Evolutionary conservation across 306 rosid species (phyloP), one percentile per base, ranked within the genome.

Genomic region (Acacia confusa): DNA sequence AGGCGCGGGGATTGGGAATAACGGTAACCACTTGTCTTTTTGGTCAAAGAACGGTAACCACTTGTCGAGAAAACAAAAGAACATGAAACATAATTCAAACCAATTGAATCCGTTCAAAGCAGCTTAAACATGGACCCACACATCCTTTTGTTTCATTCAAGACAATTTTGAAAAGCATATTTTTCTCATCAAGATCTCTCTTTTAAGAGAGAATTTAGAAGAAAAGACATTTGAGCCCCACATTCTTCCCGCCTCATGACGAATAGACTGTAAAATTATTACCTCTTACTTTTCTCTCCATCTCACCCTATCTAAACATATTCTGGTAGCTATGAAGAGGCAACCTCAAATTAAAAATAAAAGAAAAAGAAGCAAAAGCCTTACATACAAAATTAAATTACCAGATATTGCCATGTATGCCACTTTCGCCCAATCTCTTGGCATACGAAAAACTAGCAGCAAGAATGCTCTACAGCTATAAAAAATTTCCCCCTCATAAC

Each of bases 391-490:
- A 71, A 79, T 40, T 58, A 79, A 81, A 74, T 66, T 60, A 50
- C 53, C 75, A 78, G 32, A 71, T 19, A 44, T 61, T 60, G 9
- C 28, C n/a, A 48, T 45, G 48, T 61, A 71, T 66, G 34, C 67
- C 7, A 8, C 53, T 69, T 75, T 68, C 30, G 63, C 61, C 82
- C 82, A n/a, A 50, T 47, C 82, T 71, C 77, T 80, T 60, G 78
- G 77, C 86, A 81, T 85, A 87, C 88, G 83, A 80, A 80, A 60
- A 87, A 82, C 80, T 40, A 48, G 70, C 53, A 66, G 78, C 64
- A 81, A 40, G 40, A 75, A 22, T 75, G 61, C 67, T 74, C 80
- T 75, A 74, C 82, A 68, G 76, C 81, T 82, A 58, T 55, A 57
- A 30, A 78, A 43, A 27, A 48, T 72, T 65, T 45, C 27, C 27